phyloP scores from a whole-genome alignment of 805 yeast genomes.

The Starmerella potacharoeniae region DNA sequence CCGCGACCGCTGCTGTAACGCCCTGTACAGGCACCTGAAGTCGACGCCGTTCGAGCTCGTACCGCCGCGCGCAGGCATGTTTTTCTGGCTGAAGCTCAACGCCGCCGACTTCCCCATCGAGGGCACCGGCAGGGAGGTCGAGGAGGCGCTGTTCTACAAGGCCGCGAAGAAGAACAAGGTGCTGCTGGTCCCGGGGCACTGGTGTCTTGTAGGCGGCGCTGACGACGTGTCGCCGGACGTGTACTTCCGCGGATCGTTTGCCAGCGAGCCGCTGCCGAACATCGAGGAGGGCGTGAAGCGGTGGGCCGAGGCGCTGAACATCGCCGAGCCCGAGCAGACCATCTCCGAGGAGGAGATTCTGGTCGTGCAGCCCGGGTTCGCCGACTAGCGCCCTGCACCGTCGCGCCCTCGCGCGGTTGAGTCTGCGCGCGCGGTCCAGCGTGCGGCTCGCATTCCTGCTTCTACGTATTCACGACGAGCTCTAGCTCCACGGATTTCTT shows the following conservation, averaged over 20 bases:
- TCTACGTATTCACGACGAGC: too few species aligned
- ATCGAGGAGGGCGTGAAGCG: constrained; percentile 10
- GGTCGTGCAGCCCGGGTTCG: neutral
- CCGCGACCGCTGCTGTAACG: constrained; percentile 74
- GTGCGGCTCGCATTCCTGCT: too few species aligned
- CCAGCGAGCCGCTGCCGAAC: constrained; percentile 21
- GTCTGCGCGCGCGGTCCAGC: too few species aligned
- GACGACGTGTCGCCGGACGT: constrained; percentile 22
- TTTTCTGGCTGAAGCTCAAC: constrained; percentile 39
- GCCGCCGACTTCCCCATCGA: constrained; percentile 31
- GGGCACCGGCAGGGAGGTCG: constrained; percentile 24
- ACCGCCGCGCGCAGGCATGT: constrained; percentile 43
- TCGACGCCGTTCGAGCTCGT: constrained; percentile 26
- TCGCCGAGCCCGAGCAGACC: neutral
- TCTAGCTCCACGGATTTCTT: too few species aligned
- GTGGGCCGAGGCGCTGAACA: constrained; percentile 8
- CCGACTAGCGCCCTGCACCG: too few species aligned
- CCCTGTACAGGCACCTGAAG: constrained; percentile 44
- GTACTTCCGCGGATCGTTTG: constrained; percentile 35
- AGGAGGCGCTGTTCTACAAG: constrained; percentile 26
- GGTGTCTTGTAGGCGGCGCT: constrained; percentile 28
- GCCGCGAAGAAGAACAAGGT: constrained; percentile 27
- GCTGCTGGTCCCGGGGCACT: constrained; percentile 33
- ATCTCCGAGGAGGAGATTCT: neutral
- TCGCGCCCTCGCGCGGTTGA: too few species aligned